phyloP scores from a whole-genome alignment of 768 basidiomycete species.

The Lactarius evosmus region DNA sequence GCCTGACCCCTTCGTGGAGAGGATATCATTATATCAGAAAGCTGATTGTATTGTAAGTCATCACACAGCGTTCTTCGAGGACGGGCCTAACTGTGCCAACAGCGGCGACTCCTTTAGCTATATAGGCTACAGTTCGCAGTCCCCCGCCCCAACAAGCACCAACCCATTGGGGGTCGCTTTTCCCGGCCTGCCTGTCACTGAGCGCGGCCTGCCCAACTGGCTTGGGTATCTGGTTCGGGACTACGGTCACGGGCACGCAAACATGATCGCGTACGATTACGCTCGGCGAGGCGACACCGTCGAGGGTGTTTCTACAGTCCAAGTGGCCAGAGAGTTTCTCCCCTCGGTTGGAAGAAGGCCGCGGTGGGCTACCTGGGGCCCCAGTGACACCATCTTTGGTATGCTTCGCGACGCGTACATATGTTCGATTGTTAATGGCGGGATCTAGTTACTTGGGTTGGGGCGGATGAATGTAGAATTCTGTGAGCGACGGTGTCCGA shows the following conservation, averaged over 20 bases:
- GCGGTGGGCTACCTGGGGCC: slow-evolving; percentile 42
- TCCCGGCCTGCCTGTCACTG: slow-evolving; percentile 18
- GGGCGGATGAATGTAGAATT: slow-evolving; percentile 51
- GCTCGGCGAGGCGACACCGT: slow-evolving; percentile 29
- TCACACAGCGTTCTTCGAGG: not conserved
- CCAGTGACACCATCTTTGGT: slow-evolving; percentile 48
- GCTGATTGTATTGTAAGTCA: slow-evolving; percentile 23
- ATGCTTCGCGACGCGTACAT: slow-evolving; percentile 22
- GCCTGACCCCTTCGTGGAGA: slow-evolving; percentile 23
- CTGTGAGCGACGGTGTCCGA: slow-evolving; percentile 12
- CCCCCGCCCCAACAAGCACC: slow-evolving; percentile 20
- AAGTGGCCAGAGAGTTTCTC: slow-evolving; percentile 23
- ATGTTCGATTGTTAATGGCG: not conserved
- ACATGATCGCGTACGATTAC: slow-evolving; percentile 28
- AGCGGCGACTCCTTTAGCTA: slow-evolving; percentile 26
- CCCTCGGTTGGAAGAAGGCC: slow-evolving; percentile 37
- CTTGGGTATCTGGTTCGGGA: slow-evolving; percentile 24
- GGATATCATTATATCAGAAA: slow-evolving; percentile 21
- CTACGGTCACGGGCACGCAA: slow-evolving; percentile 24
- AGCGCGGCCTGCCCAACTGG: slow-evolving; percentile 26
- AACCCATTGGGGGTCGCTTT: slow-evolving; percentile 24
- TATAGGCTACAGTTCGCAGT: slow-evolving; percentile 23
- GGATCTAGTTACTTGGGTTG: slow-evolving; percentile 51
- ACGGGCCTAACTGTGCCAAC: not conserved
- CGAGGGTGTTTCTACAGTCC: slow-evolving; percentile 25